Base-by-base conservation (phyloP, 2,329 filamentous ascomycete genomes). In the Penicillium glabrum region DNA sequence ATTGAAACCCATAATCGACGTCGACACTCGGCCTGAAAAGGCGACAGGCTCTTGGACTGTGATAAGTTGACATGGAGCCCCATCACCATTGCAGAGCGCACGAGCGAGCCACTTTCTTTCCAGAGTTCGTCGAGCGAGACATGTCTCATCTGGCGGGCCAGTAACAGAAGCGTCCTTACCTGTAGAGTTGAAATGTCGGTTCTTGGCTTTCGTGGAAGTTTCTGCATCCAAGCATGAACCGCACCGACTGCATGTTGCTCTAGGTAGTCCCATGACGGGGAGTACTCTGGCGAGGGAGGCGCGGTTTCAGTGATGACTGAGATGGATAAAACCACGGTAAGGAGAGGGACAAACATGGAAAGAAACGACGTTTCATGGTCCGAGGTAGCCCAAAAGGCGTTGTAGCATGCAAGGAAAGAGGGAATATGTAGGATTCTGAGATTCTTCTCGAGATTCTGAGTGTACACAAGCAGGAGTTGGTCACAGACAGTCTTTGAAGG, bases 1-100 rank as follows among this genome's bases (percentile, higher is more conserved):
- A 75, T 70, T 24, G 75, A 64, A 9, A 79, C 59, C 70, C 71
- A 77, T 8, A 70, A 51, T 21, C 75, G 61, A 21, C 74, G 65
- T 10, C 74, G 68, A 51, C 71, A 69, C 52, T 77, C 74, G 2
- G 61, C 68, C 47, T 73, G 67, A 37, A 73, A 72, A 3, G 66
- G 62, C 1, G 72, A 64, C 3, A 78, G 70, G 3, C 71, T 68
- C 1, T 54, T 49, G 50, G 72, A 70, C 13, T 65, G 61, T 13
- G 69, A 67, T 2, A 73, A 70, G 27, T 79, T 72, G 8, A 76
- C 67, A 51, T 79, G 77, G 41, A 77, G 75, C 4, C 77, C 77
- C 73, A 77, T 76, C 1, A 71, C 69, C 63, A 72, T 68, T 13
- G 68, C 67, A 43, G 73, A 66, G 41, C 71, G 67, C n/a, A 74